Evolutionary conservation across 1,284 basidiomycete genomes (phyloP).

Genomic region (Crucibulum cyathiforme): DNA sequence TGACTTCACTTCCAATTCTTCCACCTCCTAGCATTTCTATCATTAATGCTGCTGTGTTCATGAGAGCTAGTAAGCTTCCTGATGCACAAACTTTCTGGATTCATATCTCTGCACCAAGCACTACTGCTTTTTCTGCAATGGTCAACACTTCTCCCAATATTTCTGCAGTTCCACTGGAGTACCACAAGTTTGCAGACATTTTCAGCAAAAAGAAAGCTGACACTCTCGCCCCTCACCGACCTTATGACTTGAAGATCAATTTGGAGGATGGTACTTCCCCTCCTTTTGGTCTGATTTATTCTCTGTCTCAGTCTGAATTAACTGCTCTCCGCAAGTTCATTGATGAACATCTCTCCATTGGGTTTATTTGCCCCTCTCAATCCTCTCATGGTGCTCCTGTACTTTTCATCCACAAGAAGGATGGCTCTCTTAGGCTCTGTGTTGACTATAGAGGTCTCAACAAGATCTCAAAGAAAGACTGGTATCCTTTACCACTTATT

Average conservation of each 20-base stretch:
- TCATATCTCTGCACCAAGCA: too few relatives aligned
- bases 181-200: neutral
- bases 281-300: neutral
- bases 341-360: constrained; percentile 11
- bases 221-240: constrained; percentile 1
- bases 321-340: constrained; percentile 9
- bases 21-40: neutral
- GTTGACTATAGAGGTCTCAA: constrained; percentile 52
- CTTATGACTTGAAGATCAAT: constrained; percentile 5
- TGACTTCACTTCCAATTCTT: neutral
- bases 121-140: too few relatives aligned
- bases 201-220: constrained; percentile 1
- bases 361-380: constrained; percentile 9
- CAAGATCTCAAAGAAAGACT: too few relatives aligned
- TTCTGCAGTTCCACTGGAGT: neutral
- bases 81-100: constrained; percentile 1
- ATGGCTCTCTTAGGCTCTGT: constrained; percentile 39
- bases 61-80: constrained; percentile 5
- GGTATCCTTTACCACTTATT: constrained; percentile 46
- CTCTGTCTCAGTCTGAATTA: neutral
- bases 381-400: constrained; percentile 14
- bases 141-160: neutral
- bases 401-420: constrained; percentile 43
- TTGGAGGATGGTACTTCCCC: neutral
- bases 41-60: constrained; percentile 3